Percentiles rank a stretch among this genome's conserved stretches.
Evolutionary conservation across 768 basidiomycete genomes (phyloP).

Genomic region (Suillus variegatus): DNA sequence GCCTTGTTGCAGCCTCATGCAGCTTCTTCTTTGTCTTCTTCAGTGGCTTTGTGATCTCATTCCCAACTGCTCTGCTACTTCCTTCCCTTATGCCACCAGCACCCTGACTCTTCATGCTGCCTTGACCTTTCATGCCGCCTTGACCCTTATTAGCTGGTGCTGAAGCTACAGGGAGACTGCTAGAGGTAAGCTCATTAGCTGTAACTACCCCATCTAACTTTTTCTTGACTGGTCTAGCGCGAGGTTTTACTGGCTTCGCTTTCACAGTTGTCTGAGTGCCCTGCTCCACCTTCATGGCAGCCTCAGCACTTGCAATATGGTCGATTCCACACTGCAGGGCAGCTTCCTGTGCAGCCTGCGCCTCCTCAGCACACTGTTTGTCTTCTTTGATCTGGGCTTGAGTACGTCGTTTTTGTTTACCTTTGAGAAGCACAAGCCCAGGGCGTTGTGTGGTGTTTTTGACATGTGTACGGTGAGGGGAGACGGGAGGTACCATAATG

Average conservation of each 20-base stretch:
- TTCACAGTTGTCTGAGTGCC: neutral
- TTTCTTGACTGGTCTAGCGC: conserved; percentile 1
- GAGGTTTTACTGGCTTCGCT: conserved; percentile 2
- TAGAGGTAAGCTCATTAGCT: neutral
- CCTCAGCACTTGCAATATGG: neutral
- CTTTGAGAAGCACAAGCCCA: conserved; percentile 7
- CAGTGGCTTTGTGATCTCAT: too few relatives aligned
- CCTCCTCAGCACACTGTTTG: neutral
- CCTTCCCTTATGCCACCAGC: neutral
- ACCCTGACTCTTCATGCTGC: neutral
- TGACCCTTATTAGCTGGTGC: neutral
- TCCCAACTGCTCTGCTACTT: neutral
- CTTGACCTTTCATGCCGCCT: neutral
- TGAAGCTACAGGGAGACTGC: neutral
- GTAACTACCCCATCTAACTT: neutral
- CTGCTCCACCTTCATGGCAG: neutral
- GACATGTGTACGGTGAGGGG: neutral
- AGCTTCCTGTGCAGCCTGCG: neutral
- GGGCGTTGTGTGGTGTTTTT: conserved; percentile 11
- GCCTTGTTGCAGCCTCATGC: neutral
- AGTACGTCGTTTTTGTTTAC: conserved; percentile 2
- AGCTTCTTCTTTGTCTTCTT: too few relatives aligned
- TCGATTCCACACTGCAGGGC: neutral
- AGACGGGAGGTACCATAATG: neutral
- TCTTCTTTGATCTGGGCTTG: conserved; percentile 9